phyloP scores from a whole-genome alignment of 495 filamentous ascomycete species.

The Aspergillus egyptiacus region DNA sequence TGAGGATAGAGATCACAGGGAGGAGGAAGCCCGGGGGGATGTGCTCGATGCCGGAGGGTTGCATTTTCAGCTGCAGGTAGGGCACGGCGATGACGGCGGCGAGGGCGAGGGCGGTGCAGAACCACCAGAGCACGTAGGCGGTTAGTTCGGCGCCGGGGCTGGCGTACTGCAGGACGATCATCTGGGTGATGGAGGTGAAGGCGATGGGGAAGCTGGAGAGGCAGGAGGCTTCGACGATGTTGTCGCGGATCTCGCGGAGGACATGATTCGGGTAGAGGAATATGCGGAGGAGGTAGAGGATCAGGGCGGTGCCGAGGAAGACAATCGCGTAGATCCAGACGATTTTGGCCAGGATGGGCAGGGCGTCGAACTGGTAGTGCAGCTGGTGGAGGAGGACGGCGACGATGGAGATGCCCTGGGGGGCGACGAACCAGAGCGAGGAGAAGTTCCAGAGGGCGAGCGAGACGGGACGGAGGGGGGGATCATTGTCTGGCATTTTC shows the following conservation, averaged over 20 bases:
- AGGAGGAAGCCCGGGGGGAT: conserved; percentile 21
- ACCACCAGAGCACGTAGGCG: conserved; percentile 31
- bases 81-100: conserved; percentile 21
- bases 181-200: conserved; percentile 26
- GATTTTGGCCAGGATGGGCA: conserved; percentile 24
- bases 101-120: conserved; percentile 21
- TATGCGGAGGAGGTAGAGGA: conserved; percentile 25
- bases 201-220: conserved; percentile 28
- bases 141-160: conserved; percentile 16
- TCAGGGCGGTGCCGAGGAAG: conserved; percentile 16
- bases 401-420: conserved; percentile 29
- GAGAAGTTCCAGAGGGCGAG: conserved; percentile 27
- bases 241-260: conserved; percentile 15
- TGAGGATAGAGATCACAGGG: conserved; percentile 27
- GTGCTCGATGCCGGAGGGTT: conserved; percentile 19
- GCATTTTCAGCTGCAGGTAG: conserved; percentile 26
- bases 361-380: conserved; percentile 29
- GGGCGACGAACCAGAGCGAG: conserved; percentile 29
- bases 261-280: conserved; percentile 26
- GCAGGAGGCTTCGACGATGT: conserved; percentile 27
- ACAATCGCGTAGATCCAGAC: conserved; percentile 31
- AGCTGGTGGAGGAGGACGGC: conserved; percentile 25
- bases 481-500: neutral
- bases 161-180: conserved; percentile 19
- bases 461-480: conserved; percentile 12